Base-by-base conservation (phyloP, 129 eudicot genomes). In the Helianthus tuberosus region DNA sequence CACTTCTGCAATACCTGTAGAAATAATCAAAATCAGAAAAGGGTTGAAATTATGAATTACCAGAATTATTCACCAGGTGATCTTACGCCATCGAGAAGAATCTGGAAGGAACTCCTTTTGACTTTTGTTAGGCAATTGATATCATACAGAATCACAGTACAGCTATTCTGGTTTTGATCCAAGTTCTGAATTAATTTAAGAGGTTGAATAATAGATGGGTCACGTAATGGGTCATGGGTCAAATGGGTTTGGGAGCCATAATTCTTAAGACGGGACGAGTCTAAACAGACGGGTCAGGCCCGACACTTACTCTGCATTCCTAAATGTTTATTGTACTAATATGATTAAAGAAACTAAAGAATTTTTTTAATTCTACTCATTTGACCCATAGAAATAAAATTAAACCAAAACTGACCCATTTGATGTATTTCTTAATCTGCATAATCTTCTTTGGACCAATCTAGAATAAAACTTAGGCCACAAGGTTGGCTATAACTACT, bases 371-470 rank as follows among this genome's bases (percentile, higher is more conserved):
- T 0, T 16, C 60, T 54, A 54, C 60, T 15, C 60, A 53, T 53
- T 53, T 53, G 60, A 54, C 60, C 27, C 11, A 10, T 54, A 5
- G 11, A 54, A 54, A 54, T 54, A 54, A 54, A 15, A 6, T 11
- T 11, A 5, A 60, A 60, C 39, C 43, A 1, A 60, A 11, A 27
- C 12, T 60, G 65, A 60, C 65, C 43, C 44, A 13, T 29, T 12
- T 61, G 39, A 32, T 43, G 5, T 61, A 35, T 53, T 68, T 50
- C 66, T 69, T 25, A 38, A 50, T 62, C 71, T 70, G 44, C 14
- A 39, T 50, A 52, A 64, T 55, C 52, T 72, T 77, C 71, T 5
- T 32, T 69, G 53, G 69, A 38, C 76, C 64, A 69, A 61, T 69
- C 62, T 51, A 47, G 27, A 48, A 61, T 44, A 64, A n/a, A 71